Conservation (phyloP, 805 yeast genomes). For the Lipomyces yamanashiensis region DNA sequence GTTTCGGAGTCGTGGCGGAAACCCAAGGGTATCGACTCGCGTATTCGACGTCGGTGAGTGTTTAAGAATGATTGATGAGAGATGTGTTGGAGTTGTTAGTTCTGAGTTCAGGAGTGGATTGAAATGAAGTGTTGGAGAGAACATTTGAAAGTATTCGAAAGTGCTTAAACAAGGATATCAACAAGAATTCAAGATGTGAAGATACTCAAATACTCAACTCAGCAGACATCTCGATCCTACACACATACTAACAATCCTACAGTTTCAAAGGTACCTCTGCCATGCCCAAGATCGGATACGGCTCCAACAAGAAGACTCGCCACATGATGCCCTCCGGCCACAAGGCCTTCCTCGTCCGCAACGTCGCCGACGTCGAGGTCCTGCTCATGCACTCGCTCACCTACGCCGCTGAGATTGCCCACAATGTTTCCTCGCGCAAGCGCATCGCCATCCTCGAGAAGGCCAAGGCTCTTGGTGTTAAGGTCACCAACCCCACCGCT, state of each 20-base stretch:
- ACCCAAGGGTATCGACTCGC: conserved; percentile 99
- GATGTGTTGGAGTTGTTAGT: neutral
- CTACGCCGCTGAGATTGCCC: conserved; percentile 99
- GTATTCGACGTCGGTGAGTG: conserved; percentile 82
- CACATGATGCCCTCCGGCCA: conserved; percentile 96
- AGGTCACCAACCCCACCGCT: conserved; percentile 99
- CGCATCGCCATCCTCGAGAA: conserved; percentile 94
- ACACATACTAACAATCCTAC: neutral
- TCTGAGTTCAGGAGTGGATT: neutral
- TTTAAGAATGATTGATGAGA: neutral
- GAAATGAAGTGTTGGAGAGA: neutral
- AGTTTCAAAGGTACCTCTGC: conserved; percentile 96
- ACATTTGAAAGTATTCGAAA: neutral
- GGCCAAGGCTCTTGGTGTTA: conserved; percentile 98
- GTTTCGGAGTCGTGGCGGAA: conserved; percentile 99
- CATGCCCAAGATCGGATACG: conserved; percentile 99
- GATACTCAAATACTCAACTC: neutral
- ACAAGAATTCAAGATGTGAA: no score
- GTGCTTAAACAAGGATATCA: neutral
- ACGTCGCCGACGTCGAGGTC: conserved; percentile 91
- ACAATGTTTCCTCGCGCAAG: conserved; percentile 97
- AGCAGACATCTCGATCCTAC: neutral
- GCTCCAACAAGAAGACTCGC: conserved; percentile 98
- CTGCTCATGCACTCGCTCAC: conserved; percentile 96
- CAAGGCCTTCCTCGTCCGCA: conserved; percentile 93